phyloP scores from a whole-genome alignment of 176 grass and related monocot genomes.

The Zoysia pacifica region DNA sequence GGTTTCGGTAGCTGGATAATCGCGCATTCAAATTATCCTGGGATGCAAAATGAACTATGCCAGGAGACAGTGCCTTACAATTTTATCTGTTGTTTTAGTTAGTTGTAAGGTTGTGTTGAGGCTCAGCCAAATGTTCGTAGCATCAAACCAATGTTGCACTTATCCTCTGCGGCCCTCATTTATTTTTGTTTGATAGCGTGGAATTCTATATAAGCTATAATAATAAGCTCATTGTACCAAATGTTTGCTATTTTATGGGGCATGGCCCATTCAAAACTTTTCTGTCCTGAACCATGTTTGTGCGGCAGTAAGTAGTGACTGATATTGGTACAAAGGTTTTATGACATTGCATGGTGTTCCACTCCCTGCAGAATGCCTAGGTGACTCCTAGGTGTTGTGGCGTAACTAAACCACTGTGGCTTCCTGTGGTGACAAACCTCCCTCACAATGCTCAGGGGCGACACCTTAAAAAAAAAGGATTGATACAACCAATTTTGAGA shows the following conservation, averaged over 20 bases:
- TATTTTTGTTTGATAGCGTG: not conserved
- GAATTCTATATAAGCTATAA: not conserved
- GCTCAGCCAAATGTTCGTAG: constrained; percentile 7
- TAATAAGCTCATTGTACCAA: not conserved
- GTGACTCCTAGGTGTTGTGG: no score
- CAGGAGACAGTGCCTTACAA: not conserved
- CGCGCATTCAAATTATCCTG: not conserved
- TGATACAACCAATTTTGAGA: no score
- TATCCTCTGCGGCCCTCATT: not conserved
- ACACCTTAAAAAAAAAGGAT: no score
- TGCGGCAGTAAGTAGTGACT: no score
- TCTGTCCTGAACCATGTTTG: not conserved
- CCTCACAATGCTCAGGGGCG: no score
- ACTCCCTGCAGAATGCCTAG: no score
- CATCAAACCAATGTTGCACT: not conserved
- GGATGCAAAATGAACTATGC: not conserved
- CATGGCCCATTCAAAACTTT: not conserved
- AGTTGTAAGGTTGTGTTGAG: not conserved
- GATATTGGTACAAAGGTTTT: no score
- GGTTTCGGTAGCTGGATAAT: not conserved
- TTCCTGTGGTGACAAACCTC: no score
- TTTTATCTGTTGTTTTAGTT: not conserved
- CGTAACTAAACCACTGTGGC: no score
- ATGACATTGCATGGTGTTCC: no score
- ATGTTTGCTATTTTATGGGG: not conserved